Conservation (phyloP, 176 grass and related monocot species). For the Oropetium thomaeum region DNA sequence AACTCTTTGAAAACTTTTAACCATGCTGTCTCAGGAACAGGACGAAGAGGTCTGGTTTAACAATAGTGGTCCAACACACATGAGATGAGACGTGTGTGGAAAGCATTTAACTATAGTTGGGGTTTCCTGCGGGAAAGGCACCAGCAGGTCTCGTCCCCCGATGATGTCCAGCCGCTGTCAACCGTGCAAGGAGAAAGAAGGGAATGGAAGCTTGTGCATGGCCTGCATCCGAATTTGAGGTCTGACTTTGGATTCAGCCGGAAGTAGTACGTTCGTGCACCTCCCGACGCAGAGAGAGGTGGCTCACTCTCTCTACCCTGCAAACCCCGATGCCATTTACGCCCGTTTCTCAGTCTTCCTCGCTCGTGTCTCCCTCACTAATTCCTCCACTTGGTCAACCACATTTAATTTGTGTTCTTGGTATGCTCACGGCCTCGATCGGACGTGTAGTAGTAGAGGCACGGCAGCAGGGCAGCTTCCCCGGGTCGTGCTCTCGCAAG, state of each 20-base stretch:
- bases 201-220: conserved; percentile 29
- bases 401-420: not conserved
- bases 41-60: not conserved
- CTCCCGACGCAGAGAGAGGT: conserved; percentile 7
- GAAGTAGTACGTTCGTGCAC: not conserved
- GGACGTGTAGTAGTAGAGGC: too few species aligned
- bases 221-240: not conserved
- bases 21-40: not conserved
- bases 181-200: conserved; percentile 8
- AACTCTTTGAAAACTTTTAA: too few species aligned
- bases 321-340: conserved; percentile 36
- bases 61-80: not conserved
- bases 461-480: not conserved
- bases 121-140: conserved; percentile 2
- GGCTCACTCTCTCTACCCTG: not conserved
- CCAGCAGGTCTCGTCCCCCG: not conserved
- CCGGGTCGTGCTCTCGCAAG: not conserved
- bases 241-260: conserved; percentile 32
- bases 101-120: not conserved
- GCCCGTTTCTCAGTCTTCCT: conserved; percentile 36
- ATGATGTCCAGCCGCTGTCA: conserved; percentile 15
- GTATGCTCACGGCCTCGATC: not conserved
- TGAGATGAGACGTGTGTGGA: not conserved
- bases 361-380: conserved; percentile 37
- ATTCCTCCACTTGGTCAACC: conserved; percentile 22